phyloP scores from a whole-genome alignment of 306 rosid species.

The Psophocarpus tetragonolobus region DNA sequence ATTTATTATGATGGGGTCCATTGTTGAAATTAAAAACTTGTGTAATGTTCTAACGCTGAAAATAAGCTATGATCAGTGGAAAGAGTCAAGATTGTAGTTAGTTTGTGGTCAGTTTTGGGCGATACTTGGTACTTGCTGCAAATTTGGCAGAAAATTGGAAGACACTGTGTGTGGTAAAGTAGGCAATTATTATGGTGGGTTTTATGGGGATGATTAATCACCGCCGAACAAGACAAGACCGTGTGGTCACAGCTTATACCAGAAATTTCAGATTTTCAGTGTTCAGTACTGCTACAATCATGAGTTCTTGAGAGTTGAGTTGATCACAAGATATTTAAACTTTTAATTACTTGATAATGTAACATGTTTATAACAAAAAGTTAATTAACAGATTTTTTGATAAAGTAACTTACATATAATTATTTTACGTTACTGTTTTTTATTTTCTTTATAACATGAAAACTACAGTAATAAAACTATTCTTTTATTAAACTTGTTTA shows the following conservation, averaged over 20 bases:
- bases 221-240: not conserved
- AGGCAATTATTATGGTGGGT: slow-evolving; percentile 21
- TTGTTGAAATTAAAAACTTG: not conserved
- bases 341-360: too few relatives aligned
- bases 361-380: not conserved
- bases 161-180: slow-evolving; percentile 2
- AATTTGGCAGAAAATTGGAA: slow-evolving; percentile 5
- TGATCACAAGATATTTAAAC: not conserved
- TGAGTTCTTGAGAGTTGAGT: not conserved
- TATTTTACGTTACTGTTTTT: too few relatives aligned
- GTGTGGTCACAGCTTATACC: not conserved
- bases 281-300: not conserved
- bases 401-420: too few relatives aligned
- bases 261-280: not conserved
- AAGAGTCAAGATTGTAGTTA: not conserved
- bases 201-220: not conserved
- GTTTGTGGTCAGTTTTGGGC: not conserved
- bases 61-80: not conserved
- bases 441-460: not conserved
- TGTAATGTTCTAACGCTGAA: not conserved
- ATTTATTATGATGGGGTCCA: not conserved
- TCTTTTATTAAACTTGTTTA: not conserved
- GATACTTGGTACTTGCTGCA: not conserved
- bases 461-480: too few relatives aligned
- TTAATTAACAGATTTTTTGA: not conserved